Evolutionary conservation across 345 rosid genomes (phyloP).

Genomic region (Sonneratia caseolaris): DNA sequence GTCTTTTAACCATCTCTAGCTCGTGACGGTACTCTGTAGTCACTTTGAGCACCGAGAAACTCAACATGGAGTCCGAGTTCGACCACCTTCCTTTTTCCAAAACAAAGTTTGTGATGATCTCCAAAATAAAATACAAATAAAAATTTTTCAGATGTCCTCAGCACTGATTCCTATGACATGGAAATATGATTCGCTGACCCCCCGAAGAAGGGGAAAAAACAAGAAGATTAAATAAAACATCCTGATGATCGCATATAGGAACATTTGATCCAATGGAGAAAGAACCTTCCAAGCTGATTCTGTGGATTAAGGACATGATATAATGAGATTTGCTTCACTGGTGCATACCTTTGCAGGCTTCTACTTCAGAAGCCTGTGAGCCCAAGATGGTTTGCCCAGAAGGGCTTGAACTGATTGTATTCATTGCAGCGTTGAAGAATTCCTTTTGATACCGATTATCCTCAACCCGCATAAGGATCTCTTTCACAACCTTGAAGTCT

Average conservation of each 20-base stretch:
- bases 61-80: background rate
- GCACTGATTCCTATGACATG: background rate
- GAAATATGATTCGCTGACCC: slow-evolving; percentile 6
- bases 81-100: background rate
- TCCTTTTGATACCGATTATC: slow-evolving; percentile 45
- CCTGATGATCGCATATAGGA: background rate
- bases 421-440: slow-evolving; percentile 43
- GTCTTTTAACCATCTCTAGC: background rate
- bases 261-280: background rate
- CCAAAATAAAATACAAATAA: background rate
- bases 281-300: background rate
- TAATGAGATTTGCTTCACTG: slow-evolving; percentile 12
- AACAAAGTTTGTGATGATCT: background rate
- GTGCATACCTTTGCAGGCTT: slow-evolving; percentile 50
- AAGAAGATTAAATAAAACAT: background rate
- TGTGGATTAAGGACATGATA: slow-evolving; percentile 1
- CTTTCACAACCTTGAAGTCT: slow-evolving; percentile 46
- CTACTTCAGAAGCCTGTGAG: slow-evolving; percentile 45
- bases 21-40: background rate
- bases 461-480: slow-evolving; percentile 56
- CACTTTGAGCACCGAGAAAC: background rate
- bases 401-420: slow-evolving; percentile 24
- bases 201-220: background rate
- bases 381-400: slow-evolving; percentile 32
- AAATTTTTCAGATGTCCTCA: background rate